phyloP scores from a whole-genome alignment of 164 flowering plant species.

The Stephania japonica region DNA sequence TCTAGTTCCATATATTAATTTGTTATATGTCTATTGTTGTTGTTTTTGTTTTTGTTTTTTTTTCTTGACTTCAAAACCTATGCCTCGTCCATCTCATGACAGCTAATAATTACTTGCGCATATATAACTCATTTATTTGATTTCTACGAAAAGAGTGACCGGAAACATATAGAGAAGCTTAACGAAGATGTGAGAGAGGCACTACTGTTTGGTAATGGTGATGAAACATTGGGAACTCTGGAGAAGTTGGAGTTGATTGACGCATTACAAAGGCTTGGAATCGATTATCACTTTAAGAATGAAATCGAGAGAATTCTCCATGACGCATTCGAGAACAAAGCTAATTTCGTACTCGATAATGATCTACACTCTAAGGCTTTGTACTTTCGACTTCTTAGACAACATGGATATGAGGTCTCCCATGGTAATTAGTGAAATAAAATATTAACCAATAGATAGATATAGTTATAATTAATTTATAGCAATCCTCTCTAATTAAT shows the following conservation, averaged over 20 bases:
- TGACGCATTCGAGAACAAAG: background rate
- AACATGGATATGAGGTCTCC: slow-evolving; percentile 4
- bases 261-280: slow-evolving; percentile 6
- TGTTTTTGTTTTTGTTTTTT: too few relatives aligned
- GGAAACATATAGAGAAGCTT: background rate
- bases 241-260: slow-evolving; percentile 3
- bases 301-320: background rate
- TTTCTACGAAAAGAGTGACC: background rate
- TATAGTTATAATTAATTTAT: too few relatives aligned
- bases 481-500: too few relatives aligned
- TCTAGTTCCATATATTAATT: too few relatives aligned
- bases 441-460: too few relatives aligned
- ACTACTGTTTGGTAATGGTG: background rate
- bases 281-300: slow-evolving; percentile 6
- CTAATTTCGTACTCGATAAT: background rate
- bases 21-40: too few relatives aligned
- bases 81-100: too few relatives aligned
- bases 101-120: background rate
- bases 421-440: slow-evolving; percentile 1
- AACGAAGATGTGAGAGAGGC: background rate
- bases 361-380: slow-evolving; percentile 4
- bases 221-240: background rate
- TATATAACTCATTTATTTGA: background rate
- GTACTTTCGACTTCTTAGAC: slow-evolving; percentile 4
- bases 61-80: too few relatives aligned